Percentiles rank a stretch among this genome's conserved stretches.
These are phyloP conservation scores for Heliamphora pulchella DNA, from an alignment of 179 eudicot genomes.

Conservation along the genomic window DNA sequence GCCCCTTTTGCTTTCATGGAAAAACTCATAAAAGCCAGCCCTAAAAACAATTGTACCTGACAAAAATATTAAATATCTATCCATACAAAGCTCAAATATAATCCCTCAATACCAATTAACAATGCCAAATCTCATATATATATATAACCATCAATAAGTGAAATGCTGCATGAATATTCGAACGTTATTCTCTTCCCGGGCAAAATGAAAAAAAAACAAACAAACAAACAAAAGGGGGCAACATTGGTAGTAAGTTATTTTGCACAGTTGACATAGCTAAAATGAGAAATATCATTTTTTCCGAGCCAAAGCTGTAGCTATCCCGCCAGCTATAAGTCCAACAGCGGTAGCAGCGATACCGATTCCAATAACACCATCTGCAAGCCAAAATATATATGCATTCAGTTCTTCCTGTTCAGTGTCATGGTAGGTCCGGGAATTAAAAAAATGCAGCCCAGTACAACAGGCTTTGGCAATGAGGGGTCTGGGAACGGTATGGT, in stretches of 20 bases:
- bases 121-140: too few relatives aligned
- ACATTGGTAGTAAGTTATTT: background rate
- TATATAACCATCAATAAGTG: too few relatives aligned
- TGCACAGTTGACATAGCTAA: background rate
- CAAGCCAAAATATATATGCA: conserved; percentile 10
- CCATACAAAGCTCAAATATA: too few relatives aligned
- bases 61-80: too few relatives aligned
- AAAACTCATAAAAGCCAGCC: too few relatives aligned
- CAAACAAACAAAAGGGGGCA: background rate
- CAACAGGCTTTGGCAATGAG: too few relatives aligned
- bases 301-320: conserved; percentile 70
- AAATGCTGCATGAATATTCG: background rate
- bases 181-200: background rate
- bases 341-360: conserved; percentile 89
- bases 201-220: too few relatives aligned
- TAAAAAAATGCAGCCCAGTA: background rate
- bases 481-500: too few relatives aligned
- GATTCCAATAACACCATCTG: conserved; percentile 85
- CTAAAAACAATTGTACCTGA: too few relatives aligned
- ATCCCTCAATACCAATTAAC: too few relatives aligned
- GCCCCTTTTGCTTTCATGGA: too few relatives aligned
- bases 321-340: conserved; percentile 75
- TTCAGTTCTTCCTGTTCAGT: background rate
- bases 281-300: conserved; percentile 36
- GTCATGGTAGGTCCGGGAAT: background rate